Base-by-base conservation (phyloP, 2,329 filamentous ascomycete genomes). In the Fusarium xyrophilum region DNA sequence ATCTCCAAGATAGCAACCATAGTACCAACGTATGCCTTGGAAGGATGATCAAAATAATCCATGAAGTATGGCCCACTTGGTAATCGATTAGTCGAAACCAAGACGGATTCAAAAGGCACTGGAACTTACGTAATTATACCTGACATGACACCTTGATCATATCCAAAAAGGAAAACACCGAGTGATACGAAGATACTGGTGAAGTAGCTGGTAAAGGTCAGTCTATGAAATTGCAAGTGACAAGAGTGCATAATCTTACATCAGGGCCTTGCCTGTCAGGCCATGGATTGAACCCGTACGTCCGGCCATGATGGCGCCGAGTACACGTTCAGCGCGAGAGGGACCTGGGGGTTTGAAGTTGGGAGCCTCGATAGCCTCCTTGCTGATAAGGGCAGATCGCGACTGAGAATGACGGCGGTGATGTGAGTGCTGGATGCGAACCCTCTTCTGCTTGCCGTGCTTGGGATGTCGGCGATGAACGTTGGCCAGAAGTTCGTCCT, bases 1-100 rank as follows among this genome's bases (percentile, higher is more conserved):
- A 98, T 84, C 81, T 97, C 95, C 62, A 99, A 86, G 74, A 99
- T 98, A 70, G 96, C 95, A 60, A 99, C 96, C 91, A 98, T 98
- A 30, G 94, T 98, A 63, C 95, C 96, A 62, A 99, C 90, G 78
- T 97, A 89, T 47, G 93, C 93, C 73, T 88, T 88, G 27, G 92
- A 91, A 23, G 96, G 96, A 74, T 98, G 89, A 74, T 94, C 85
- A 81, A 99, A 98, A 79, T 97, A 97, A 77, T 94, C 89, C 78
- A 90, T 92, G 78, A 99, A 99, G 79, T 91, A 92, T 13, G 88
- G 86, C 68, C 94, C 94, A 60, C 94, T 97, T 97, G 56, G n/a
- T 21, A 58, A 56, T 25, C 30, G 42, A 53, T 75, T 60, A 80
- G 76, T 30, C n/a, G 50, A 33, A 38, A 27, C 13, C 27, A 42